Conservation (phyloP, 371 early-diverging fungal genomes). For the Entomophthora muscae region DNA sequence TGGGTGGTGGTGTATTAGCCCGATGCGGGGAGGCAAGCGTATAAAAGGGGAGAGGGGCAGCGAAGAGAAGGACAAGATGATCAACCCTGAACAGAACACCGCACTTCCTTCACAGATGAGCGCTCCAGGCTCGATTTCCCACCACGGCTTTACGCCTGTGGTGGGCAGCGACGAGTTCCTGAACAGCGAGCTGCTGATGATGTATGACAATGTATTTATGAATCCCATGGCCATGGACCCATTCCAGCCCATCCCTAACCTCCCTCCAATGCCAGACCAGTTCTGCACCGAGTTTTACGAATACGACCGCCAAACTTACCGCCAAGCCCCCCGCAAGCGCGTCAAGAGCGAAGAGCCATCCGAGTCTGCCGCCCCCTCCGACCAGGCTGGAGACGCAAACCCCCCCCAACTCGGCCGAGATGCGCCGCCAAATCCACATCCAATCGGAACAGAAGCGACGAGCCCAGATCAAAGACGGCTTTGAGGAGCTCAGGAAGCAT, state of each 20-base stretch:
- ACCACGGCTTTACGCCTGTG: too few relatives aligned
- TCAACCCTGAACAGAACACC: too few relatives aligned
- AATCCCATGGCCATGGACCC: not conserved
- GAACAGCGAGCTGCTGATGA: not conserved
- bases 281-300: constrained; percentile 6
- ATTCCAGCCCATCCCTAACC: not conserved
- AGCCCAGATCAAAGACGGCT: constrained; percentile 38
- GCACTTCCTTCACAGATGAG: too few relatives aligned
- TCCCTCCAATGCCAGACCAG: constrained; percentile 4
- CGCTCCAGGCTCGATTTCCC: too few relatives aligned
- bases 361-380: too few relatives aligned
- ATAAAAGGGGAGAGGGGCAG: too few relatives aligned
- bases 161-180: not conserved
- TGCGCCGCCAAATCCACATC: constrained; percentile 32
- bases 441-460: constrained; percentile 38
- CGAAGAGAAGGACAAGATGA: too few relatives aligned
- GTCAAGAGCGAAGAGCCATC: not conserved
- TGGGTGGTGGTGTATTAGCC: too few relatives aligned
- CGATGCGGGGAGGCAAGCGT: too few relatives aligned
- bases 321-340: not conserved
- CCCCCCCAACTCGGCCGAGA: constrained; percentile 15
- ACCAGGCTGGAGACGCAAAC: too few relatives aligned
- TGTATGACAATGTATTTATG: not conserved
- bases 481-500: constrained; percentile 29
- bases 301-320: constrained; percentile 2